Percentiles rank a stretch among this genome's conserved stretches.
phyloP scores from a whole-genome alignment of 306 rosid genomes.

The Vigna mungo region DNA sequence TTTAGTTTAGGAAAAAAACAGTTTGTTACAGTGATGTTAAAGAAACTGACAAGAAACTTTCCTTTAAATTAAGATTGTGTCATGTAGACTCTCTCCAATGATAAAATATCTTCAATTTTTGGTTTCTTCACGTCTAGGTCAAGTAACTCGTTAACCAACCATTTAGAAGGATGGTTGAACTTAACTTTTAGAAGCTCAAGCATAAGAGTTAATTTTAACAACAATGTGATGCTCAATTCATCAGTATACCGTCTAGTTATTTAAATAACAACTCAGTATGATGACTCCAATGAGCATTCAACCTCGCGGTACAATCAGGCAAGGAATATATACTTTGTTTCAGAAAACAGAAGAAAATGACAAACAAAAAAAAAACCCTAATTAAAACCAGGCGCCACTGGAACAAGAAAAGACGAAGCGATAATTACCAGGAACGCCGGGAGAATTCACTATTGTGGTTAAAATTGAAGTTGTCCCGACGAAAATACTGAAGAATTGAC shows the following conservation, averaged over 20 bases:
- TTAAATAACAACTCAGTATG: neutral
- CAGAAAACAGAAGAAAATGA: neutral
- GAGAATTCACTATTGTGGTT: constrained; percentile 34
- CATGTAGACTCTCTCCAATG: too few species aligned
- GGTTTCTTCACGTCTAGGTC: too few species aligned
- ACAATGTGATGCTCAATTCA: neutral
- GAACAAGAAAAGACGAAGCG: neutral
- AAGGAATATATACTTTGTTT: neutral
- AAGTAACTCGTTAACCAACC: too few species aligned
- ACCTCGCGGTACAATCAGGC: constrained; percentile 1
- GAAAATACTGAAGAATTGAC: constrained; percentile 48
- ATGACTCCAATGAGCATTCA: constrained; percentile 1
- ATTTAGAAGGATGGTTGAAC: too few species aligned
- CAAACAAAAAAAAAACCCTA: constrained; percentile 27
- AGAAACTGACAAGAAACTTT: too few species aligned
- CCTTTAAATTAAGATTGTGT: too few species aligned
- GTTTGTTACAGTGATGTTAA: too few species aligned
- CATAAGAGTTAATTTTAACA: neutral
- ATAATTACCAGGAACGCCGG: constrained; percentile 58
- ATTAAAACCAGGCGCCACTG: neutral
- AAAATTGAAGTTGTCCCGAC: constrained; percentile 45
- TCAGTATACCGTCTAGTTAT: neutral
- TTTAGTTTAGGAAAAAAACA: too few species aligned
- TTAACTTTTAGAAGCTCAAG: neutral
- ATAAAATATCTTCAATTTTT: too few species aligned